Percentiles rank a stretch among this genome's conserved stretches.
Evolutionary conservation across 2,329 filamentous ascomycete species (phyloP).

Genomic region (Tolypocladium ovalisporum): DNA sequence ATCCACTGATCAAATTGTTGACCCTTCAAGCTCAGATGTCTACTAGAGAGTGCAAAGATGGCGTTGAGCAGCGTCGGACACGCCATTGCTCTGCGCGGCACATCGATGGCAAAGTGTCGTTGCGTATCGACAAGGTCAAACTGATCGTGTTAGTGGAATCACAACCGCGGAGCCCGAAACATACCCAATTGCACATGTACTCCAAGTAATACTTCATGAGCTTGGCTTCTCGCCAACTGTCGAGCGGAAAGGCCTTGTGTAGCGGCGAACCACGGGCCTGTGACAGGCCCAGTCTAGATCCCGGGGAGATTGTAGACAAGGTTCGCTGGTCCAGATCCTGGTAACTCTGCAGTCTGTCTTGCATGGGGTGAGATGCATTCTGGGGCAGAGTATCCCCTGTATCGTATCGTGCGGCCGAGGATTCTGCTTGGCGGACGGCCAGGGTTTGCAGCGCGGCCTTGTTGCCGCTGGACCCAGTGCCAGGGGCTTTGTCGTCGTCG

Average conservation of each 20-base stretch:
- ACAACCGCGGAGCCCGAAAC: not conserved
- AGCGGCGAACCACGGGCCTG: not conserved
- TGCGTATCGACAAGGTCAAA: slow-evolving; percentile 30
- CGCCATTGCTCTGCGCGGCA: slow-evolving; percentile 38
- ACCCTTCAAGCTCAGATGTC: slow-evolving; percentile 32
- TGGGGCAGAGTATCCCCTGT: not conserved
- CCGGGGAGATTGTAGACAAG: not conserved
- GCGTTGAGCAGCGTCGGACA: slow-evolving; percentile 44
- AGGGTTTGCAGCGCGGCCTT: not conserved
- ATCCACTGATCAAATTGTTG: slow-evolving; percentile 35
- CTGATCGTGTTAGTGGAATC: slow-evolving; percentile 11
- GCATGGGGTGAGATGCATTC: not conserved
- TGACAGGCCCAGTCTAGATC: not conserved
- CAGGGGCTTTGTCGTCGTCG: not conserved
- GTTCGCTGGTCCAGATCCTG: not conserved
- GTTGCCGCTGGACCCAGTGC: not conserved
- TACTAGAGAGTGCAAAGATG: slow-evolving; percentile 43
- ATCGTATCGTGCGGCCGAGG: not conserved
- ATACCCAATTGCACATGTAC: slow-evolving; percentile 17
- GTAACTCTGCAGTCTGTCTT: not conserved
- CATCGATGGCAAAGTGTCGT: slow-evolving; percentile 39
- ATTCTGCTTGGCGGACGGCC: not conserved
- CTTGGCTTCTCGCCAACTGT: slow-evolving; percentile 10
- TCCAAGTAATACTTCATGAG: slow-evolving; percentile 17
- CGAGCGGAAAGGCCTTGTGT: slow-evolving; percentile 7